Evolutionary conservation across 768 basidiomycete species (phyloP).

Genomic region (Dioszegia hungarica): DNA sequence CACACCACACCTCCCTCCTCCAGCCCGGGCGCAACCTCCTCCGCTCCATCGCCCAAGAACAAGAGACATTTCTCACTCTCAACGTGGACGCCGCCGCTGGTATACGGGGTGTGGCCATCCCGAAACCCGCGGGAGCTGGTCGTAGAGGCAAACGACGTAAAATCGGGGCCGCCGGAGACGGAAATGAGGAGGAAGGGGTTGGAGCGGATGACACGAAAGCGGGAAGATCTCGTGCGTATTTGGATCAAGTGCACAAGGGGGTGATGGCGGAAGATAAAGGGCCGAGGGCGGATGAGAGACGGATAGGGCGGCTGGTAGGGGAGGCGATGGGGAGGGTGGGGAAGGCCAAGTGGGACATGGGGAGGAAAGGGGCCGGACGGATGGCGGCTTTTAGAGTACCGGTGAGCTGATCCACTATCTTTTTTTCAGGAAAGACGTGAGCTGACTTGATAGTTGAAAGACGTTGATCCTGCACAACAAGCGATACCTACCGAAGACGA

Average conservation of each 20-base stretch:
- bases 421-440: neutral
- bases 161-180: neutral
- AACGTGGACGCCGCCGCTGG: neutral
- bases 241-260: neutral
- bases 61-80: neutral
- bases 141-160: slow-evolving; percentile 2
- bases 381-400: slow-evolving; percentile 12
- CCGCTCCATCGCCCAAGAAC: neutral
- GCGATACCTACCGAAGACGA: neutral
- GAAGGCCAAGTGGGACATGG: slow-evolving; percentile 8
- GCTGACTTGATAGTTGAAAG: neutral
- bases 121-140: neutral
- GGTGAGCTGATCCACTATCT: slow-evolving; percentile 4
- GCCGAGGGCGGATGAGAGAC: slow-evolving; percentile 9
- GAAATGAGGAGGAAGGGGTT: slow-evolving; percentile 1
- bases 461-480: neutral
- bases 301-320: slow-evolving; percentile 5
- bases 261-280: neutral
- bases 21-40: neutral
- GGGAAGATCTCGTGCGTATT: neutral
- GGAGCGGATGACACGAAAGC: neutral
- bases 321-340: slow-evolving; percentile 24
- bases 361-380: slow-evolving; percentile 10
- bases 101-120: neutral
- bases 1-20: neutral